phyloP scores from a whole-genome alignment of 768 basidiomycete species.

The Ramaria rubella region DNA sequence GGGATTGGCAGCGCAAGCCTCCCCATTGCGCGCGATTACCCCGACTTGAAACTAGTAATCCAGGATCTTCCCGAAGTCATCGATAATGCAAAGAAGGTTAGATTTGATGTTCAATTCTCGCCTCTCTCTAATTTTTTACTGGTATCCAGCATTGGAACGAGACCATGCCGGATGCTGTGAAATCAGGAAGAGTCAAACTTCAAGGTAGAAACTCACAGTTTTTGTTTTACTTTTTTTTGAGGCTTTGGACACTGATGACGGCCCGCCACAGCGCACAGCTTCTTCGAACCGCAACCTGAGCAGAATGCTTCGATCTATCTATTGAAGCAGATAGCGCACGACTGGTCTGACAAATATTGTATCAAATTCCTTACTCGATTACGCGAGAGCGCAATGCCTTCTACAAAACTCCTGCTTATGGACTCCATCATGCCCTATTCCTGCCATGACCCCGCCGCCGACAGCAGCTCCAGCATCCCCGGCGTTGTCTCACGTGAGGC shows the following conservation, averaged over 20 bases:
- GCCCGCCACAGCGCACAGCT: not conserved
- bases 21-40: slow-evolving; percentile 6
- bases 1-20: slow-evolving; percentile 19
- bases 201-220: not conserved
- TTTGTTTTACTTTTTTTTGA: not conserved
- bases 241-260: not conserved
- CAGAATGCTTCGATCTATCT: slow-evolving; percentile 12
- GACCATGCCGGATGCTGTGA: not conserved
- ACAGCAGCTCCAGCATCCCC: not conserved
- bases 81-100: slow-evolving; percentile 18
- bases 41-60: slow-evolving; percentile 13
- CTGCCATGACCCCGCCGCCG: slow-evolving; percentile 13
- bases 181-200: not conserved
- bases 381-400: slow-evolving; percentile 17
- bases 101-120: not conserved
- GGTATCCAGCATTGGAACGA: not conserved
- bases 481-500: not conserved
- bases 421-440: slow-evolving; percentile 17
- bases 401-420: slow-evolving; percentile 23
- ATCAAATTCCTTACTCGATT: slow-evolving; percentile 21
- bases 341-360: slow-evolving; percentile 19
- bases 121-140: not conserved
- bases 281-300: not conserved
- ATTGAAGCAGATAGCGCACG: slow-evolving; percentile 14
- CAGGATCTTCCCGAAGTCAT: slow-evolving; percentile 18